phyloP scores from a whole-genome alignment of 345 rosid species.

The Eucalyptus curtisii region DNA sequence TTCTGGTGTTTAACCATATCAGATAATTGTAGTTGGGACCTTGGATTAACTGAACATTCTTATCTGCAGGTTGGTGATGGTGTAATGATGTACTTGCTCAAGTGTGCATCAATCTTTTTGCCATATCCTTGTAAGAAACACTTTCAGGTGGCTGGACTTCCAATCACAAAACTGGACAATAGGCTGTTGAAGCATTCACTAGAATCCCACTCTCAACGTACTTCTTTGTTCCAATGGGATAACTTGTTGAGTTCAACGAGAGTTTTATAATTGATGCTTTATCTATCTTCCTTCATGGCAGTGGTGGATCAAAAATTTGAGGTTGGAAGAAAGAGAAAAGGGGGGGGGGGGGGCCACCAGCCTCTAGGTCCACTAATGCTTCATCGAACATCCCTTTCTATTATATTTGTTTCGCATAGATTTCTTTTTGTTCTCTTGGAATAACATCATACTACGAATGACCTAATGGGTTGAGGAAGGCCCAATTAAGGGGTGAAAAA shows the following conservation, averaged over 20 bases:
- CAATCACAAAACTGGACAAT: slow-evolving; percentile 6
- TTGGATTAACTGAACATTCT: neutral
- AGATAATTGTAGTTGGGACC: neutral
- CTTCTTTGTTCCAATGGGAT: slow-evolving; percentile 3
- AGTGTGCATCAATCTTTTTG: slow-evolving; percentile 44
- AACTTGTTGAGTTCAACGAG: neutral
- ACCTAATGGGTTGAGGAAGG: neutral
- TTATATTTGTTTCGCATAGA: neutral
- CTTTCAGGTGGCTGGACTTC: slow-evolving; percentile 66
- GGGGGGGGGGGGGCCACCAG: neutral
- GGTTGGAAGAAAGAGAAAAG: neutral
- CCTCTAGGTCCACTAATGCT: neutral
- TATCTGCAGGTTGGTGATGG: slow-evolving; percentile 50
- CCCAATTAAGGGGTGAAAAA: neutral
- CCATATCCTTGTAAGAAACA: slow-evolving; percentile 34
- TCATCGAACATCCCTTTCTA: neutral
- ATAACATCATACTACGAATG: neutral
- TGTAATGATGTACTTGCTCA: slow-evolving; percentile 56
- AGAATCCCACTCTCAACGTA: neutral
- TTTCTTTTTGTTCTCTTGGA: neutral
- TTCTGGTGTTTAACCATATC: neutral
- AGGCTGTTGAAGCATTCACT: slow-evolving; percentile 1
- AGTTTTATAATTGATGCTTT: neutral
- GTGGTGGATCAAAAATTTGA: neutral
- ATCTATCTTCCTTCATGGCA: neutral